Evolutionary conservation across 116 monocot genomes (phyloP), one percentile per base, ranked within the genome.

Genomic region (Dioscorea cayenensis): DNA sequence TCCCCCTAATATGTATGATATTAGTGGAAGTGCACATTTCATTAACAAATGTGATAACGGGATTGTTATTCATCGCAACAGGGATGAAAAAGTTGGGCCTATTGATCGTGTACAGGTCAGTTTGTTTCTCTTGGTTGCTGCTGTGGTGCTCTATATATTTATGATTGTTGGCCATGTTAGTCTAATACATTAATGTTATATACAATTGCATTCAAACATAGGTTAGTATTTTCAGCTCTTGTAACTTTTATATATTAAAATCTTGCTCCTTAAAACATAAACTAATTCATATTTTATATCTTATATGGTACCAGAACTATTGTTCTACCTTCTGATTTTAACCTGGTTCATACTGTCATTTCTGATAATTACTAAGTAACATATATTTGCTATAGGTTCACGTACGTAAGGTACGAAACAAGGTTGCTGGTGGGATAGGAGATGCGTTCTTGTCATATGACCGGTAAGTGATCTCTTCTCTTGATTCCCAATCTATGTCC

Each of bases 21-120:
- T 96, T 51, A 96, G 96, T 83, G 96, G 96, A 71, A 96, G 96
- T 74, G 92, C 92, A 62, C 96, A 96, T 72, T 90, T 96, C 67
- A 84, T 96, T 51, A 96, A 96, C 62, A 96, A 96, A 81, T 96
- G 96, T 84, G 96, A 96, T 66, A 96, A 96, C 78, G 90, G 92
- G 23, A 86, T 96, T 72, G 86, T 96, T 36, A 77, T 96, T 67
- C 96, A 96, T 83, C 77, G 95, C 35, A 92, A 87, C 63, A 74
- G 82, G 72, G 81, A 88, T 84, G 50, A 61, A 75, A 84, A 81
- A 36, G 28, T 21, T 62, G 90, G 90, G 6, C 84, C 88, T 14
- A 29, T 84, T 65, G 79, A 96, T 80, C 70, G 51, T 28, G 88
- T 90, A 19, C 79, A 87, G 90, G 96, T 92, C 62, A 3, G 6